Percentiles rank a stretch among this genome's conserved stretches.
phyloP scores from a whole-genome alignment of 2,329 filamentous ascomycete species.

The Cladophialophora psammophila region DNA sequence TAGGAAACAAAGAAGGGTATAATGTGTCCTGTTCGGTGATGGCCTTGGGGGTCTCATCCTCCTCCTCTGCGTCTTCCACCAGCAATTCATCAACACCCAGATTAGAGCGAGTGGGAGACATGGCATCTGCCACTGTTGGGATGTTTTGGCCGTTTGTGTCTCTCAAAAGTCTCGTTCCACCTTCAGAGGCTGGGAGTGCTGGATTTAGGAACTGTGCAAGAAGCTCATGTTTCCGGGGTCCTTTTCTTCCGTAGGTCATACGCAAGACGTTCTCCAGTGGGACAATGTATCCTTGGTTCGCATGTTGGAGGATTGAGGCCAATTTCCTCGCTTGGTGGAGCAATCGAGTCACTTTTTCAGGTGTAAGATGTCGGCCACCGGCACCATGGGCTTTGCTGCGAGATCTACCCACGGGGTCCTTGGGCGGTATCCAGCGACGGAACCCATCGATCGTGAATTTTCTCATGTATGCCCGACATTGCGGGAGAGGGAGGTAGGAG shows the following conservation, averaged over 20 bases:
- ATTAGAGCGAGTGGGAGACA: neutral
- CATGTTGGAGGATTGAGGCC: constrained; percentile 57
- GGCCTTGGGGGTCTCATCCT: neutral
- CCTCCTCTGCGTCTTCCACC: neutral
- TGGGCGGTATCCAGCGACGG: constrained; percentile 46
- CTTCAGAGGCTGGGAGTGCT: constrained; percentile 38
- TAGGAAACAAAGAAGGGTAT: neutral
- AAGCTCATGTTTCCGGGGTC: constrained; percentile 60
- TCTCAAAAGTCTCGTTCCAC: constrained; percentile 31
- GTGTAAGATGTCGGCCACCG: constrained; percentile 36
- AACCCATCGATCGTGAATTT: constrained; percentile 59
- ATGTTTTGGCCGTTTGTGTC: constrained; percentile 10
- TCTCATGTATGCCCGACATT: constrained; percentile 59
- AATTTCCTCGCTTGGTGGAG: constrained; percentile 45
- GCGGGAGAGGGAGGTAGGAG: constrained; percentile 66
- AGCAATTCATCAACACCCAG: neutral
- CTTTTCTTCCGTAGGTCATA: constrained; percentile 65
- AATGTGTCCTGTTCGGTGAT: neutral
- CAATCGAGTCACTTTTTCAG: constrained; percentile 21
- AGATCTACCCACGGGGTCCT: no score
- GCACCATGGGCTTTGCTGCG: constrained; percentile 32
- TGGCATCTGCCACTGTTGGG: neutral
- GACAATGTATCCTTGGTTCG: constrained; percentile 62
- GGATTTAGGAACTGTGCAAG: constrained; percentile 46
- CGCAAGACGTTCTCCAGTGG: constrained; percentile 61